Evolutionary conservation across 345 rosid genomes (phyloP).

Genomic region (Salix viminalis): DNA sequence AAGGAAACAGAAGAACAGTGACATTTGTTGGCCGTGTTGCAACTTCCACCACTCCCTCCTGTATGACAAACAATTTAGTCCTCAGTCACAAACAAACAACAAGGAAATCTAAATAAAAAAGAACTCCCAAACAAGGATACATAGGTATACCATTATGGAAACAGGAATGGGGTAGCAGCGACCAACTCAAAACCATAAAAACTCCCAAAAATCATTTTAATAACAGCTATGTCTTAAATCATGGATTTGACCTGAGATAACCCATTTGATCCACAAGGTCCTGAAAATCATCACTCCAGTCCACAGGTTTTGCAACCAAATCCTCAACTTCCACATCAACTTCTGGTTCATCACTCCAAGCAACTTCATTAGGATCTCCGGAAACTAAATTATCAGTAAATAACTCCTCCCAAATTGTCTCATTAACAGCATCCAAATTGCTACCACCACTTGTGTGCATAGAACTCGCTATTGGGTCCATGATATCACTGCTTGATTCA

Average conservation of each 20-base stretch:
- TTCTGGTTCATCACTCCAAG: conserved; percentile 30
- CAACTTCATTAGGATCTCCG: conserved; percentile 30
- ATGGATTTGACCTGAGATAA: conserved; percentile 49
- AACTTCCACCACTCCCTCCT: conserved; percentile 39
- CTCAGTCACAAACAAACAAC: conserved; percentile 5
- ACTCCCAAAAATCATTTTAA: background rate
- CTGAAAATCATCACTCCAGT: conserved; percentile 56
- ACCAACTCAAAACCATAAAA: conserved; percentile 18
- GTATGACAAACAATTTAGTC: conserved; percentile 10
- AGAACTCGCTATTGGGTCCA: conserved; percentile 14
- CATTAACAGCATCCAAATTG: conserved; percentile 27
- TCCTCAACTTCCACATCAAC: conserved; percentile 52
- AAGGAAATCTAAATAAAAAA: background rate
- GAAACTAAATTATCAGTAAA: conserved; percentile 34
- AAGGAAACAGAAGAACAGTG: conserved; percentile 35
- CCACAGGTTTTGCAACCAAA: conserved; percentile 35
- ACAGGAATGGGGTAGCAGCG: conserved; percentile 34
- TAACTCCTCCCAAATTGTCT: conserved; percentile 46
- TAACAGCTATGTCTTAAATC: conserved; percentile 11
- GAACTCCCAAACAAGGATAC: background rate
- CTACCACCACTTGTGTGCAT: conserved; percentile 14
- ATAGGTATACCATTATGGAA: conserved; percentile 21
- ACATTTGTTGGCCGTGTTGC: conserved; percentile 30
- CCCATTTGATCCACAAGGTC: conserved; percentile 70
- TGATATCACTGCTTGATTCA: conserved; percentile 40